Evolutionary conservation across 306 rosid species (phyloP).

Genomic region (Cucurbita ficifolia): DNA sequence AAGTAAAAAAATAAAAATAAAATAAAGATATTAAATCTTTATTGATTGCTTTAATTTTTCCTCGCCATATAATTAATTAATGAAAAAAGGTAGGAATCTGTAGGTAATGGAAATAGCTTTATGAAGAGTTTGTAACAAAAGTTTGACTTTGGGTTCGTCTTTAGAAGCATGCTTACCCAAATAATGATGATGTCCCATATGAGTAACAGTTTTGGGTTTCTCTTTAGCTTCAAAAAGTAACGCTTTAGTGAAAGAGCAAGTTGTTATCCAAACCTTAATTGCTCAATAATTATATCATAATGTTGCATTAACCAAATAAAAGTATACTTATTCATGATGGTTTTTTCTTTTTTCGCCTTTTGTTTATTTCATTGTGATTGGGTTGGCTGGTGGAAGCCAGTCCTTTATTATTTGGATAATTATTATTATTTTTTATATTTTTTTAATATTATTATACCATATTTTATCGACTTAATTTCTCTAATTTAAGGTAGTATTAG

Average conservation of each 20-base stretch:
- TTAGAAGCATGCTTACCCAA: constrained; percentile 1
- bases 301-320: not conserved
- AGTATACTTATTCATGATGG: not conserved
- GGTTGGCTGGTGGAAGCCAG: not conserved
- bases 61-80: not conserved
- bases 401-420: not conserved
- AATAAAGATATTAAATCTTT: not conserved
- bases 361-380: not conserved
- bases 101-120: constrained; percentile 6
- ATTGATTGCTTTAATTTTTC: not conserved
- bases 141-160: not conserved
- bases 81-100: constrained; percentile 1
- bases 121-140: not conserved
- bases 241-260: not conserved
- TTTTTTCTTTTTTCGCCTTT: not conserved
- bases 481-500: too few species aligned
- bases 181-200: constrained; percentile 1
- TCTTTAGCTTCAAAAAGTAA: not conserved
- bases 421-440: too few species aligned
- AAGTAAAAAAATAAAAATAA: not conserved
- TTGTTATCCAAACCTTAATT: constrained; percentile 1
- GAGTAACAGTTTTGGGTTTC: not conserved
- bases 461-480: too few species aligned
- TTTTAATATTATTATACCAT: too few species aligned
- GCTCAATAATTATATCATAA: constrained; percentile 6